Evolutionary conservation across 1,284 basidiomycete genomes (phyloP), one percentile per base, ranked within the genome.

Genomic region (Coniophora puteana): DNA sequence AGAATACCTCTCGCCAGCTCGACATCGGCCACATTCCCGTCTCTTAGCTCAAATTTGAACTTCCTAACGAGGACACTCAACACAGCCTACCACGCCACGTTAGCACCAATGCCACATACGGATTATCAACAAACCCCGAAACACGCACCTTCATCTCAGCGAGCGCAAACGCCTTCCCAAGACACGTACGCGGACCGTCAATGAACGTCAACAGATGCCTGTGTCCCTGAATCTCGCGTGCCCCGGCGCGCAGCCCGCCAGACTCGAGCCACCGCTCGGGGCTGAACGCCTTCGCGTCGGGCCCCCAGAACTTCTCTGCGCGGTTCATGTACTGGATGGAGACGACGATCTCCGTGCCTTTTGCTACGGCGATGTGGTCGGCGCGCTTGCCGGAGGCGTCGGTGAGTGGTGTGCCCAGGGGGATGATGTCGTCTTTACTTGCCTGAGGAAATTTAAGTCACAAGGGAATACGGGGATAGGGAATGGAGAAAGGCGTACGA

Each of bases 341-440:
- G 0, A 67, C 59, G 3, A 51, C 56, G 17, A 78, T 52, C 5
- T 53, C 41, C 1, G 68, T 65, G 4, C 73, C 72, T 50, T 71
- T 72, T 8, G 59, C 49, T 25, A 78, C 57, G 8, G 61, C 40
- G 28, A 78, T 53, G 28, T 59, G 60, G 36, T 59, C 52, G 21
- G 69, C 58, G 0, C 46, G 44, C 28, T 62, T 48, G 3, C 72
- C 72, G 1, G 54, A 43, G 2, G 54, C 35, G 1, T 65, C 64
- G 16, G 46, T 49, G 36, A 72, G 45, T 3, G 71, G 72, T 2
- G 43, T 40, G 20, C 58, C 61, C 39, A 77, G 65, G 0, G 74
- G 76, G 14, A 78, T 63, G 5, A 76, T 52, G 48, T 76, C 73
- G 51, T 76, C 71, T 63, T 78, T 53, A 30, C 58, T 48, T 1